Base-by-base conservation (phyloP, 805 yeast genomes). In the Saturnispora mendoncae region DNA sequence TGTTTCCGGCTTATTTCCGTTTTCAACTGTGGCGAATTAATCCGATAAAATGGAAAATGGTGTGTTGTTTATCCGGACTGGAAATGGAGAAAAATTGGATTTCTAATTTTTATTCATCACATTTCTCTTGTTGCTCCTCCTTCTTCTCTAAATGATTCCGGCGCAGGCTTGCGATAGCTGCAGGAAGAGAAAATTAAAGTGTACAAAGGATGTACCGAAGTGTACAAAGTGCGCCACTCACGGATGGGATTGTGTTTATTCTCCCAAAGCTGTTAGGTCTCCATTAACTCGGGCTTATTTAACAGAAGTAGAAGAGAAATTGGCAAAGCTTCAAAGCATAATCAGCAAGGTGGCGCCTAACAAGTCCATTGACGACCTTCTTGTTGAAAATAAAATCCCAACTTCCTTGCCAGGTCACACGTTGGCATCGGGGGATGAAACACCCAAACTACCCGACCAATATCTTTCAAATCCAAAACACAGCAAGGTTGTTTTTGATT, bases 141-240 rank as follows among this genome's bases (percentile, higher is more conserved):
- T 17, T 14, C 13, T 24, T 18, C 9, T 29, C 27, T 12, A n/a
- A 26, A 28, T 23, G 36, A 27, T 30, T 10, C 40, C 39, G 13
- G 78, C 74, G 53, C 80, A 74, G 54, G 78, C 78, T 8, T 85
- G 95, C 60, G 95, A 85, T 58, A 78, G 88, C 3, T 85, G 95
- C 56, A 72, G 95, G 28, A 74, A 77, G 50, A 68, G 92, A 42
- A 85, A 85, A 60, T 68, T 84, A 45, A 80, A 78, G 55, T 85
- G 95, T 56, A 77, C 94, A 24, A 85, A 84, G 53, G 84, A 79
- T 45, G 68, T 62, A 21, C 95, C 95, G 2, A 73, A 71, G 47
- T 85, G 95, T 54, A 65, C 78, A 34, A 84, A 84, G 53, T 85
- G 95, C 63, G 58, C 68, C 6, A 75, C 72, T 41, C 85, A 83